phyloP scores from a whole-genome alignment of 2,329 filamentous ascomycete species.

The Cercospora beticola region DNA sequence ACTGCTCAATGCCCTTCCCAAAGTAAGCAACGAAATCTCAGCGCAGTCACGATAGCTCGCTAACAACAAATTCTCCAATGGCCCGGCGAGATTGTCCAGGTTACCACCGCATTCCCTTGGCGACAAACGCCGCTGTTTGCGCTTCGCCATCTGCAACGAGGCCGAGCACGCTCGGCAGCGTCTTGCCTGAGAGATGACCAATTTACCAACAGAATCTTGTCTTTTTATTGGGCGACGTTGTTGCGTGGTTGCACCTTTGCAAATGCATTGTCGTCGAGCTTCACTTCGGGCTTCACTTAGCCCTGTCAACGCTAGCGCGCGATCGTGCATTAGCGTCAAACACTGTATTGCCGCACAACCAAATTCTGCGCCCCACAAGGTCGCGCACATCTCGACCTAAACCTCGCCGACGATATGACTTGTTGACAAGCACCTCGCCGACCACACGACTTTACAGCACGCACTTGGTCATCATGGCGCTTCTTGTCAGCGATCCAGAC shows the following conservation, averaged over 20 bases:
- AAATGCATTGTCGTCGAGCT: background rate
- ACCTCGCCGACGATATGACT: background rate
- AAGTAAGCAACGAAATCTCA: background rate
- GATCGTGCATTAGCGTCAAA: background rate
- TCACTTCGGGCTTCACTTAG: background rate
- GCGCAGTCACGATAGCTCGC: background rate
- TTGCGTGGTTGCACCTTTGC: background rate
- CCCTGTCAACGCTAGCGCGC: background rate
- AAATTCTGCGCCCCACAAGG: background rate
- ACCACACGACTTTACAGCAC: no score
- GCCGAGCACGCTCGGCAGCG: background rate
- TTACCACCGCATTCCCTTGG: background rate
- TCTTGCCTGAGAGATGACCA: background rate
- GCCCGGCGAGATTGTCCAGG: background rate
- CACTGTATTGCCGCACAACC: background rate
- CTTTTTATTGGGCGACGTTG: background rate
- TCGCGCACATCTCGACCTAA: background rate
- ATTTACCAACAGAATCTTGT: background rate
- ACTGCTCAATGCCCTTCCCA: background rate
- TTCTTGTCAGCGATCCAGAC: conserved; percentile 6
- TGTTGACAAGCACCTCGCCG: background rate
- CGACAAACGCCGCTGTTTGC: background rate
- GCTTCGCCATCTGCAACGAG: background rate
- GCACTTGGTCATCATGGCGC: conserved; percentile 3
- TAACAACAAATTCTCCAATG: background rate